A percentile compares a stretch with the other conserved stretches of the same genome.
These are phyloP conservation scores for Aaosphaeria arxii DNA, from an alignment of 2,329 filamentous ascomycete genomes.

Conservation along the genomic window DNA sequence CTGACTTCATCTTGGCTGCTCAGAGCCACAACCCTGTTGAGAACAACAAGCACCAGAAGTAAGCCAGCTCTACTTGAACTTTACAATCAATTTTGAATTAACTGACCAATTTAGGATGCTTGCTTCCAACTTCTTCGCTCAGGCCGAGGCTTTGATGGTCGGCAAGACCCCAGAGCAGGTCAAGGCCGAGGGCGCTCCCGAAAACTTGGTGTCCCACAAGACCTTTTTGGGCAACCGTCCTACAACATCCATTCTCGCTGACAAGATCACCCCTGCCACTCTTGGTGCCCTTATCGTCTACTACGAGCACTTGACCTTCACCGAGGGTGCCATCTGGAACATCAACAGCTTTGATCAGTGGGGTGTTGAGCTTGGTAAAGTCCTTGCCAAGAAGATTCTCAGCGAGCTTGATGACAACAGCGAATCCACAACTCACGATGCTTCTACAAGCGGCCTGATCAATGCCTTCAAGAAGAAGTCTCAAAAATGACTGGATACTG, in stretches of 20 bases:
- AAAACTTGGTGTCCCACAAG: conserved; percentile 91
- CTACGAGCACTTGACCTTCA: conserved; percentile 98
- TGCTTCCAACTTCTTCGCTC: conserved; percentile 86
- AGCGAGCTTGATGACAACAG: conserved; percentile 78
- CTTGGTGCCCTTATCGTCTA: conserved; percentile 95
- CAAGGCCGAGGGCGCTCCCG: conserved; percentile 69
- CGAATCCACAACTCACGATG: conserved; percentile 72
- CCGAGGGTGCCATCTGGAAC: conserved; percentile 96
- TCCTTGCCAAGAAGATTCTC: conserved; percentile 69
- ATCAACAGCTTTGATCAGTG: conserved; percentile 99
- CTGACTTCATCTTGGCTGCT: conserved; percentile 95
- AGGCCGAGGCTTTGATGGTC: conserved; percentile 87
- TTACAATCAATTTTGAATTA: background rate
- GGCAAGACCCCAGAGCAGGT: conserved; percentile 82
- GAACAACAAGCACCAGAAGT: conserved; percentile 88
- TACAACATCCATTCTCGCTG: conserved; percentile 90
- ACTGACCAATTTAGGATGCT: conserved; percentile 60
- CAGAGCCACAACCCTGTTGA: conserved; percentile 96
- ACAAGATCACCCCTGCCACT: conserved; percentile 90
- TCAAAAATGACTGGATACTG: conserved; percentile 5
- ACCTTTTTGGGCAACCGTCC: conserved; percentile 97
- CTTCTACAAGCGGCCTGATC: conserved; percentile 84
- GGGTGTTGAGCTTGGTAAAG: conserved; percentile 98
- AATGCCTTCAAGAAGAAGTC: conserved; percentile 85
- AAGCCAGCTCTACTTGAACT: conserved; percentile 10